Base-by-base conservation (phyloP, 2,329 filamentous ascomycete species). In the Beauveria bassiana region DNA sequence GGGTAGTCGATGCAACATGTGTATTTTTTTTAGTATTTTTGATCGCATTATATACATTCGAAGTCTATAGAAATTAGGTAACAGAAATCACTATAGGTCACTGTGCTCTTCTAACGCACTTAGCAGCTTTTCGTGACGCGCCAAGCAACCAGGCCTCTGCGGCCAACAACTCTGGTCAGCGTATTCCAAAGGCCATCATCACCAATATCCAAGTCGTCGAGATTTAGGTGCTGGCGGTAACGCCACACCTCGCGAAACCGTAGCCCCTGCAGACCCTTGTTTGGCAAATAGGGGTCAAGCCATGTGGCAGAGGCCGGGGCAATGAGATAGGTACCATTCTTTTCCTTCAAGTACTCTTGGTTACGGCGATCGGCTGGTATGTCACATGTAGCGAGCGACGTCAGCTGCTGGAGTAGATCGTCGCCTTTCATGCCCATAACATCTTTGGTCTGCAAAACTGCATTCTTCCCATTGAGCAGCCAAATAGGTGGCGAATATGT, bases 401-500 rank as follows among this genome's bases (percentile, higher is more conserved):
- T 76, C 38, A 92, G 73, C 70, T 86, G 78, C 63, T 80, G 77
- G 1, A 91, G 73, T 70, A 93, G 78, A 7, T 75, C 67, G 2
- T 81, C 78, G 7, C 86, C 86, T 45, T 82, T 78, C 74, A 90
- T 82, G 4, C 89, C 87, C 85, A 91, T 92, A 22, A 92, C 77
- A 68, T 93, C 90, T 63, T 80, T 79, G 1, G 89, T 93, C 34
- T 76, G 79, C n/a, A 92, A 74, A 10, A 89, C 80, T 66, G 86
- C 82, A 65, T 89, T 91, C 72, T 89, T 89, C 59, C 88, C 87
- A 65, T 91, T 88, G 7, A 93, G 78, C 22, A 93, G 80, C 89
- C 90, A 93, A 42, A 88, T 87, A 0, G 90, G 90, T 20, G 90
- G 90, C 70, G 86, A 89, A 70, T 93, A 93, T 1, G 90, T 93